Evolutionary conservation across 805 yeast species (phyloP), one percentile per base, ranked within the genome.

Genomic region (Zygosaccharomyces pseudorouxii): DNA sequence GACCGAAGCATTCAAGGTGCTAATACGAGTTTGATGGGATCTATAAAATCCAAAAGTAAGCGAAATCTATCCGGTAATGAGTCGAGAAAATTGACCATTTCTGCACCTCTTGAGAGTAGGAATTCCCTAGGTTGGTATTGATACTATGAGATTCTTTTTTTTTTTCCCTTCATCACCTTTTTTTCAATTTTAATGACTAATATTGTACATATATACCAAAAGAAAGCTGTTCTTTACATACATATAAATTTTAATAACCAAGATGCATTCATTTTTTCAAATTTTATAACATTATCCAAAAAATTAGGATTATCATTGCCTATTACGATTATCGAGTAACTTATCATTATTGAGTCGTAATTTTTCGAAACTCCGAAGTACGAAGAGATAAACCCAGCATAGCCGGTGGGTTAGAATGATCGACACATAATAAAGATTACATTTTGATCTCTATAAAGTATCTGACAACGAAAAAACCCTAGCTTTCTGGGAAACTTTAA

Each of bases 41-140:
- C 36, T 39, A 12, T 31, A 8, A 19, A 33, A 7, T 28, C 30
- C 23, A 16, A 36, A 11, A 48, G 51, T 5, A 47, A 42, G 8
- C 46, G 38, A 12, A 44, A 48, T 14, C 43, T 47, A 22, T 45
- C 51, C 16, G 29, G 30, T 18, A 37, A 37, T 22, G 54, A 47
- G 5, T 30, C 49, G 25, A 36, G 41, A 22, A 51, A 48, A 12
- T 31, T 47, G 8, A 37, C 30, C 16, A 51, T 51, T 6, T 51
- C 54, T 2, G 51, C 47, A 12, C 54, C 54, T 2, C 41, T 51
- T 2, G 39, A 23, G 8, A 46, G 51, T n/a, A 46, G 46, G 28
- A 51, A 51, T 38, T 51, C 54, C 16, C 31, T 51, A 19, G 54
- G 54, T 12, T 51, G 53, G 53, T 27, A 43, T 19, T 27, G 40